A percentile compares a stretch with the other conserved stretches of the same genome.
phyloP scores from a whole-genome alignment of 768 basidiomycete genomes.

The Daedalea quercina region DNA sequence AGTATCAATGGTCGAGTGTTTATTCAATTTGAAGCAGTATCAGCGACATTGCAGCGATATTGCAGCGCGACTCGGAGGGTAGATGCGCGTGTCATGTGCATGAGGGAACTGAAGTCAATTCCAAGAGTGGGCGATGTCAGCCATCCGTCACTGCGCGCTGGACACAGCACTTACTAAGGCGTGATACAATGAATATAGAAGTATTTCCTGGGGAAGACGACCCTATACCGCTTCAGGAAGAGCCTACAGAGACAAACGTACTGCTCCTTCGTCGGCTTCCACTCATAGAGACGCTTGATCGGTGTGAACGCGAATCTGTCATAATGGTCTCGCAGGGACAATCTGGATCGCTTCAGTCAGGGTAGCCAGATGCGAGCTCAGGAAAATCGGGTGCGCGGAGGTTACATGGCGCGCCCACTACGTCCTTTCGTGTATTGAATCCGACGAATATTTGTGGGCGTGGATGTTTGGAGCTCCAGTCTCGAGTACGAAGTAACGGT shows the following conservation, averaged over 20 bases:
- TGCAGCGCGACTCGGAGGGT: too few species aligned
- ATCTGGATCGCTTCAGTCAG: not conserved
- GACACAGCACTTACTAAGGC: too few species aligned
- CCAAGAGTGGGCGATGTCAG: too few species aligned
- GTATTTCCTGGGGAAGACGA: not conserved
- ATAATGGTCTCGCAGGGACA: not conserved
- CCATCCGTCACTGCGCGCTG: too few species aligned
- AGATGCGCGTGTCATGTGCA: too few species aligned
- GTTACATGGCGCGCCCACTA: not conserved
- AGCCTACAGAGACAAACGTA: not conserved
- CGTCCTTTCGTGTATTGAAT: not conserved
- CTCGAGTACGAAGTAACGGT: not conserved
- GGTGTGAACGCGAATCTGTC: not conserved
- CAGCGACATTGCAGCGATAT: too few species aligned
- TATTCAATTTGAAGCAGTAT: too few species aligned
- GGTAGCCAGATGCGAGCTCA: too few species aligned
- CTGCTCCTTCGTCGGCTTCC: not conserved
- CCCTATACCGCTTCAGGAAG: not conserved
- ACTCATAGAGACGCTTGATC: not conserved
- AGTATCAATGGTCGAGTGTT: too few species aligned
- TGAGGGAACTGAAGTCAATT: too few species aligned
- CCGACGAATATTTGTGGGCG: not conserved
- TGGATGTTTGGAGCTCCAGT: not conserved
- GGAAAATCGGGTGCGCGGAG: not conserved
- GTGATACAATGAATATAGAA: not conserved